phyloP scores from a whole-genome alignment of 1,139 yeast species.

The Saccharomycopsis phalli region DNA sequence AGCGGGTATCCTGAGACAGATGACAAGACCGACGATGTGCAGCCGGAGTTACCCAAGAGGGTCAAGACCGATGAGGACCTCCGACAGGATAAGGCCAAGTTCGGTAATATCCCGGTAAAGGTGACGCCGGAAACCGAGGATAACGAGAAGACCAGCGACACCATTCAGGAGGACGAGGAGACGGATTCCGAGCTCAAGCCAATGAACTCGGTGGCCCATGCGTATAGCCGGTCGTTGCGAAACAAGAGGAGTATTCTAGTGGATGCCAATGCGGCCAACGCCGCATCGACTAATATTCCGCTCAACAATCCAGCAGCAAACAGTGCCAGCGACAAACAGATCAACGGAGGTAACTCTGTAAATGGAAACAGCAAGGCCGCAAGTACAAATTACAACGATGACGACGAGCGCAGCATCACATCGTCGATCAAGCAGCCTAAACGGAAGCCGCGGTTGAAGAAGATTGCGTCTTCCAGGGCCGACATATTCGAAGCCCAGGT shows the following conservation, averaged over 20 bases:
- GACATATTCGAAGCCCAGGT: slow-evolving; percentile 46
- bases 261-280: slow-evolving; percentile 4
- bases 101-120: not conserved
- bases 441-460: slow-evolving; percentile 15
- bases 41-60: not conserved
- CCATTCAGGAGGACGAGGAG: not conserved
- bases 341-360: not conserved
- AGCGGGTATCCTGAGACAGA: slow-evolving; percentile 9
- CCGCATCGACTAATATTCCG: not conserved
- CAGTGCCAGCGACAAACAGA: not conserved
- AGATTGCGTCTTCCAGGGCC: slow-evolving; percentile 30
- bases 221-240: slow-evolving; percentile 18
- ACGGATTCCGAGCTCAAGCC: not conserved
- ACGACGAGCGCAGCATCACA: slow-evolving; percentile 13
- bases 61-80: not conserved
- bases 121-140: not conserved
- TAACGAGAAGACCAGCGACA: not conserved
- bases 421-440: slow-evolving; percentile 11
- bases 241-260: slow-evolving; percentile 18
- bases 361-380: not conserved
- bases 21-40: not conserved
- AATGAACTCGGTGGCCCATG: slow-evolving; percentile 1
- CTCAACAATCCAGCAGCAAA: not conserved
- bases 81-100: not conserved
- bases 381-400: slow-evolving; percentile 8